Percentiles rank a stretch among this genome's conserved stretches.
phyloP scores from a whole-genome alignment of 2,329 filamentous ascomycete genomes.

The Penicillium thymicola region DNA sequence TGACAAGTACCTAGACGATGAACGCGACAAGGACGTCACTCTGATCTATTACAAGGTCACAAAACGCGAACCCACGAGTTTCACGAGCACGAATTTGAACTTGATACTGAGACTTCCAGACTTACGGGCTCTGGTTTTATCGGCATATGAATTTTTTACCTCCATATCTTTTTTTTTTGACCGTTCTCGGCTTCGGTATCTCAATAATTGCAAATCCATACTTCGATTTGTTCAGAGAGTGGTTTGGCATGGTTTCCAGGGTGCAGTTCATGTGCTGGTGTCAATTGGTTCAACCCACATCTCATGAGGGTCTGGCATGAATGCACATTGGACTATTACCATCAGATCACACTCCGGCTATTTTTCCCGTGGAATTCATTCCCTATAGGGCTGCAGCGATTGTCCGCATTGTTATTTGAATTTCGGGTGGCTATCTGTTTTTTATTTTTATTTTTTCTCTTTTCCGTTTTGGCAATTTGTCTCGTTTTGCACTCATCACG shows the following conservation, averaged over 20 bases:
- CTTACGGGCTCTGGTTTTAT: conserved; percentile 4
- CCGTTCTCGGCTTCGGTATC: conserved; percentile 10
- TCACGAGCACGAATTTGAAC: conserved; percentile 33
- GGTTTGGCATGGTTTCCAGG: neutral
- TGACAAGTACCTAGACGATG: neutral
- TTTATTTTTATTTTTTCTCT: too few relatives aligned
- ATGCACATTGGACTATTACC: neutral
- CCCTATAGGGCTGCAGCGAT: neutral
- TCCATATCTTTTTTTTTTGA: conserved; percentile 9
- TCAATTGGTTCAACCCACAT: neutral
- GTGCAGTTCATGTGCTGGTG: neutral
- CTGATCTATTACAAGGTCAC: conserved; percentile 26
- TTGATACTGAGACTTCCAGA: conserved; percentile 21
- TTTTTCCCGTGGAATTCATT: conserved; percentile 2
- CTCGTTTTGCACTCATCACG: conserved; percentile 8
- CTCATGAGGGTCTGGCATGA: neutral
- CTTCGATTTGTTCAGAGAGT: conserved; percentile 1
- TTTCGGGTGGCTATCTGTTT: conserved; percentile 31
- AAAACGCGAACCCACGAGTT: conserved; percentile 31
- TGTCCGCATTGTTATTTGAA: conserved; percentile 10
- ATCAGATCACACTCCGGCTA: neutral
- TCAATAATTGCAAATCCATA: conserved; percentile 14
- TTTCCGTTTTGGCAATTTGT: neutral
- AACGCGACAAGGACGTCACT: conserved; percentile 11
- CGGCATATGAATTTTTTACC: conserved; percentile 19